These are phyloP conservation scores for Vinca minor DNA, from an alignment of 257 asterid genomes.

Conservation along the genomic window DNA sequence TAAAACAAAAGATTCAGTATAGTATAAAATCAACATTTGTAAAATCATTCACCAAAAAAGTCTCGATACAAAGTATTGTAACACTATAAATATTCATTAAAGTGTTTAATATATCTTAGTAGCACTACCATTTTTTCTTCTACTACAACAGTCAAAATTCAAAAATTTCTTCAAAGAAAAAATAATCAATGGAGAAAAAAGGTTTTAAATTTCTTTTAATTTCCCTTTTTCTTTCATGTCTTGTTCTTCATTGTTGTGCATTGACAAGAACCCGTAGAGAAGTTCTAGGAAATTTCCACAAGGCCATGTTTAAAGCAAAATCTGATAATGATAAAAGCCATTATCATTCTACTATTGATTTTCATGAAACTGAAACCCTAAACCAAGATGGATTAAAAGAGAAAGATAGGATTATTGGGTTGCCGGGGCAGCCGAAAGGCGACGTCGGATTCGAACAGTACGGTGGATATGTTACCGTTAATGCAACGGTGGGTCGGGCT, in stretches of 20 bases:
- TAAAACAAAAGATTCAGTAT: no score
- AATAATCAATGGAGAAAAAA: slow-evolving; percentile 15
- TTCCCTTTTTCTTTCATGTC: slow-evolving; percentile 15
- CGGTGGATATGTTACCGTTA: slow-evolving; percentile 70
- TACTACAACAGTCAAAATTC: background rate
- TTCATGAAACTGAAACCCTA: slow-evolving; percentile 4
- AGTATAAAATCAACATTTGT: no score
- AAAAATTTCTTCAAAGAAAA: background rate
- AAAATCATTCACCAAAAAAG: no score
- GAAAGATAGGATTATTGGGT: slow-evolving; percentile 39
- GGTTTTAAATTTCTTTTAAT: slow-evolving; percentile 12
- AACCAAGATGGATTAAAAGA: slow-evolving; percentile 47
- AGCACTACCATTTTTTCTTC: background rate
- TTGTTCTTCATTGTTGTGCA: slow-evolving; percentile 5
- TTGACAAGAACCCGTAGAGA: slow-evolving; percentile 28
- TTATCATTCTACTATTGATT: slow-evolving; percentile 27
- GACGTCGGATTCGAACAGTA: slow-evolving; percentile 49
- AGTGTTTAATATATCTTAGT: no score
- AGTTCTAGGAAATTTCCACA: slow-evolving; percentile 33
- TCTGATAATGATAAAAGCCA: slow-evolving; percentile 30
- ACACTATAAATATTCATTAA: no score
- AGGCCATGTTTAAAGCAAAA: slow-evolving; percentile 23
- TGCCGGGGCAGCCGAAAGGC: slow-evolving; percentile 59
- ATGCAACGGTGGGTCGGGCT: slow-evolving; percentile 58
- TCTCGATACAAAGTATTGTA: no score